Conservation (phyloP, 352 stramenopile genomes). For the Globisporangium spinosum region DNA sequence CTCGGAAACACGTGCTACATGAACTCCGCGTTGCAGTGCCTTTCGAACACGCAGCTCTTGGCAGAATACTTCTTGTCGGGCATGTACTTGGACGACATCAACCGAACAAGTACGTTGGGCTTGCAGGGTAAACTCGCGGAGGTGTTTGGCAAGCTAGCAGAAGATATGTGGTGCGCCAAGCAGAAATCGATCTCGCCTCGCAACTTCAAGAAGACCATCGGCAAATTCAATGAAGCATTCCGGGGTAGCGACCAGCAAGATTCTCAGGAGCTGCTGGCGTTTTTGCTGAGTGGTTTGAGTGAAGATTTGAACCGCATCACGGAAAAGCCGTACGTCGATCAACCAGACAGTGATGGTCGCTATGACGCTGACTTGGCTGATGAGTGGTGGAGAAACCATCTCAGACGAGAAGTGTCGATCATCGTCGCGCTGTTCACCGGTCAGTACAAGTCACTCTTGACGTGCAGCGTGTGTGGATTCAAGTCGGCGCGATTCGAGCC, state of each 20-base stretch:
- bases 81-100: constrained; percentile 93
- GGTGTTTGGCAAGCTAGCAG: constrained; percentile 94
- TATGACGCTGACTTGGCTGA: constrained; percentile 97
- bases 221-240: constrained; percentile 96
- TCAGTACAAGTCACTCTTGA: constrained; percentile 98
- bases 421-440: constrained; percentile 99
- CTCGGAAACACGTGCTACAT: constrained; percentile 96
- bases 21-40: constrained; percentile 92
- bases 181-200: constrained; percentile 90
- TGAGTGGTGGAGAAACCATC: constrained; percentile 99
- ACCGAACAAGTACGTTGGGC: constrained; percentile 95
- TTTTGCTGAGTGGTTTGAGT: constrained; percentile 95
- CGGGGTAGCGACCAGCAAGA: constrained; percentile 97
- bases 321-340: constrained; percentile 96
- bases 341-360: constrained; percentile 95
- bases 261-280: constrained; percentile 95
- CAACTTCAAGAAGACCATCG: constrained; percentile 93
- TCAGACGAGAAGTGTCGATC: constrained; percentile 97
- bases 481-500: constrained; percentile 91
- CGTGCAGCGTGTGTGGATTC: constrained; percentile 95
- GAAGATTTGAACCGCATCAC: constrained; percentile 98
- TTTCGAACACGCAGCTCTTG: constrained; percentile 95
- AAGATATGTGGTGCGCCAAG: constrained; percentile 95
- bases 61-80: constrained; percentile 95
- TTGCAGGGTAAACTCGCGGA: constrained; percentile 93